Base-by-base conservation (phyloP, 441 rosid genomes). In the Syzygium malaccense region DNA sequence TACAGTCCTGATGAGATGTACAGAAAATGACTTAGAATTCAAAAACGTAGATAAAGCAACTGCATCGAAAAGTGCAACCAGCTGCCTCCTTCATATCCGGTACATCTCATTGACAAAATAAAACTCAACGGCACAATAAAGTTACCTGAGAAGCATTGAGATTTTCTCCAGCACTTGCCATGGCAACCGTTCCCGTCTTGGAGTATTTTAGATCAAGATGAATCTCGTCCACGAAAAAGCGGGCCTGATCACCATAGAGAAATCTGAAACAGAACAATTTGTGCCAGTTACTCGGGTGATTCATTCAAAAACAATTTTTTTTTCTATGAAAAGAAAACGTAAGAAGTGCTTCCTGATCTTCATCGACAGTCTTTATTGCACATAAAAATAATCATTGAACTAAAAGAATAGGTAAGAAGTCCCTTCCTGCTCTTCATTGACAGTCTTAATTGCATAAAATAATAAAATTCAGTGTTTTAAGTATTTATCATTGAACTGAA, bases 121-220 rank as follows among this genome's bases (percentile, higher is more conserved):
- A 71, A 15, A 12, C 1, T 37, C 83, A 25, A 71, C 1, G n/a
- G 9, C n/a, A 37, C 26, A 37, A 71, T 71, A 71, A 37, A 71
- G 17, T 87, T 87, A 97, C 99, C 98, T 96, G 99, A 26, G 99
- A 98, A 93, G 99, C 98, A 94, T 98, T 97, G 71, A 97, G 95
- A 93, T 97, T 96, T 91, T 96, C 99, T 55, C 99, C 99, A 88
- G 95, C 99, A 89, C 98, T 96, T 87, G 99, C 98, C 99, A 98
- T 98, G 55, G 99, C 97, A 93, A 97, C 93, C 62, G 98, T 95
- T 85, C 99, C 99, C 1, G 92, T 96, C 94, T 95, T 96, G 28
- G 94, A 91, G 92, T 98, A 99, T 91, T 96, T 98, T 58, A 98
- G 93, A 90, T 98, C 99, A 33, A 91, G 95, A 94, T 95, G 97